Evolutionary conservation across 345 rosid genomes (phyloP).

Genomic region (Eucalyptus fibrosa): DNA sequence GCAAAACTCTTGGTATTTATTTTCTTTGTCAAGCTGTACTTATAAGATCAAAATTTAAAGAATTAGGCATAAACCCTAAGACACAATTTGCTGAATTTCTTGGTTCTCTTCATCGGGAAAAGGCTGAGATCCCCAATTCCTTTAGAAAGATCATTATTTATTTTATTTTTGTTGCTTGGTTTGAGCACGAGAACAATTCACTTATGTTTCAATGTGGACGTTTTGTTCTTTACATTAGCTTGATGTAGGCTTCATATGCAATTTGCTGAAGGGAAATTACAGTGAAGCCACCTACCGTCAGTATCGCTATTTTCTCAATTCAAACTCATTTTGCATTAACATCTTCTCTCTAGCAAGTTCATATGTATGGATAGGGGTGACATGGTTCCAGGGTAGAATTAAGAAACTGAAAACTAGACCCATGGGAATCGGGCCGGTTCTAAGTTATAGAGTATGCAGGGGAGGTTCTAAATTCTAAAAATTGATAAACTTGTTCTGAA

Average conservation of each 20-base stretch:
- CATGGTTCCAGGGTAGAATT: no score
- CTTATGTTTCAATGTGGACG: neutral
- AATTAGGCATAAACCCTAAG: neutral
- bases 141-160: constrained; percentile 44
- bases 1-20: constrained; percentile 67
- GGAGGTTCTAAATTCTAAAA: no score
- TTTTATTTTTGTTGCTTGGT: neutral
- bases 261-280: neutral
- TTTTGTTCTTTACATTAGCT: neutral
- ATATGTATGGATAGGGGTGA: constrained; percentile 40
- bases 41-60: neutral
- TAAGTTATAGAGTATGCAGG: no score
- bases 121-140: constrained; percentile 68
- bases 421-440: no score
- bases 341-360: constrained; percentile 33
- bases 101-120: constrained; percentile 56
- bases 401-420: no score
- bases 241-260: neutral
- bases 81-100: neutral
- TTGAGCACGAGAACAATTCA: neutral
- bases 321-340: neutral
- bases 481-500: no score
- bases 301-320: neutral
- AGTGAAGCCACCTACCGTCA: neutral
- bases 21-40: neutral